These are phyloP conservation scores for Quercus tomentella DNA, from an alignment of 331 rosid genomes.

Conservation along the genomic window DNA sequence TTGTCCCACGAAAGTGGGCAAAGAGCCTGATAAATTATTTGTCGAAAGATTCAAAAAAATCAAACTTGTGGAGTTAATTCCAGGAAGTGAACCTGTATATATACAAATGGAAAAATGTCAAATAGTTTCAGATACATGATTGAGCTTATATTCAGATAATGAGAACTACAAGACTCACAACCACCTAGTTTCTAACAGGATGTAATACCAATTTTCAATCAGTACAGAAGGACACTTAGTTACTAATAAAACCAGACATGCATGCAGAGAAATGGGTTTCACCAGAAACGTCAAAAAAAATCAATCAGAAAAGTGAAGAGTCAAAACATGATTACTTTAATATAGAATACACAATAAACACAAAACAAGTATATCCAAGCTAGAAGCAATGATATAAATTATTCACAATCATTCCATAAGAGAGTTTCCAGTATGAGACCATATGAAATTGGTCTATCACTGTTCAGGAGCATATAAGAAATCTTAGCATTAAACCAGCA, in stretches of 20 bases:
- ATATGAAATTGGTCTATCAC: neutral
- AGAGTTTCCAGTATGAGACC: neutral
- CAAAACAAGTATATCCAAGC: neutral
- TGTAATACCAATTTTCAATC: neutral
- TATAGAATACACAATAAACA: neutral
- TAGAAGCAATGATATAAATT: neutral
- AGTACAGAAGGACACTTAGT: neutral
- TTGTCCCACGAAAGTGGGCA: conserved; percentile 46
- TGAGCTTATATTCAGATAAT: neutral
- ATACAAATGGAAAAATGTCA: conserved; percentile 10
- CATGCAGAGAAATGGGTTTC: too few species aligned
- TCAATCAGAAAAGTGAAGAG: neutral
- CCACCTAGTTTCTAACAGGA: neutral
- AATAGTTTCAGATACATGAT: neutral
- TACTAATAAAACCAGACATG: neutral
- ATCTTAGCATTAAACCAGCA: neutral
- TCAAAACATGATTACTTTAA: neutral
- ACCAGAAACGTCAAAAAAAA: neutral
- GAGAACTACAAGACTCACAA: neutral
- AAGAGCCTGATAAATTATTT: conserved; percentile 69
- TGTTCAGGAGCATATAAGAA: neutral
- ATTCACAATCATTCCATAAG: neutral
- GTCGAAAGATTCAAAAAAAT: conserved; percentile 67
- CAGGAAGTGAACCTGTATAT: conserved; percentile 66
- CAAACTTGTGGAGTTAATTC: conserved; percentile 72